phyloP scores from a whole-genome alignment of 352 stramenopile species.

The Hyaloperonospora arabidopsidis region DNA sequence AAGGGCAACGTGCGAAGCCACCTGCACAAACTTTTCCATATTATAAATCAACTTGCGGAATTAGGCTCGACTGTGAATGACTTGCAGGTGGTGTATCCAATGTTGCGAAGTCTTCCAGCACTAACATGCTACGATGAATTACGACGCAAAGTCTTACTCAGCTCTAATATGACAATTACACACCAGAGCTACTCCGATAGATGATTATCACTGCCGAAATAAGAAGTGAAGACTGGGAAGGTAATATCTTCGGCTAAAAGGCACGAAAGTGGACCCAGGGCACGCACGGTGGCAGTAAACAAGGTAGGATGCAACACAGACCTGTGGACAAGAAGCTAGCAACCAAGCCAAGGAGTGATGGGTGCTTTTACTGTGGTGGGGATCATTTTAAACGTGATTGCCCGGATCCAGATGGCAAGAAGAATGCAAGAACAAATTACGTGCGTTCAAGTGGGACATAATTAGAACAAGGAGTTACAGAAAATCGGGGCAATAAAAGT shows the following conservation, averaged over 20 bases:
- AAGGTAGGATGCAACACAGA: background rate
- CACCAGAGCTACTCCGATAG: background rate
- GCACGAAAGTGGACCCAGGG: background rate
- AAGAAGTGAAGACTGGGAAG: slow-evolving; percentile 1
- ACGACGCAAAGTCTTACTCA: background rate
- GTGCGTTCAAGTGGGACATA: background rate
- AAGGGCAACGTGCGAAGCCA: background rate
- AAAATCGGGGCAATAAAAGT: background rate
- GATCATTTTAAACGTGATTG: slow-evolving; percentile 2
- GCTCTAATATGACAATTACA: background rate
- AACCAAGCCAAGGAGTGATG: background rate
- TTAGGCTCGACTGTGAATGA: background rate
- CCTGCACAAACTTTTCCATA: background rate
- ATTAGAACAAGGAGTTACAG: background rate
- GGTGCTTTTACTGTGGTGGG: background rate
- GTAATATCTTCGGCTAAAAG: background rate
- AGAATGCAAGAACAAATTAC: slow-evolving; percentile 5
- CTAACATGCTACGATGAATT: no score
- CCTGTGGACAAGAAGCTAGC: background rate
- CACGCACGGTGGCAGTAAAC: background rate
- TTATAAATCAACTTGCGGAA: background rate
- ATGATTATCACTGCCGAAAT: slow-evolving; percentile 3
- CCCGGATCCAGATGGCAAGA: background rate
- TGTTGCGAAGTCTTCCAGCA: no score
- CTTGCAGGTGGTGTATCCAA: background rate